A percentile compares a stretch with the other conserved stretches of the same genome.
phyloP scores from a whole-genome alignment of 305 asterid species.

The Fraxinus xanthoxyloides region DNA sequence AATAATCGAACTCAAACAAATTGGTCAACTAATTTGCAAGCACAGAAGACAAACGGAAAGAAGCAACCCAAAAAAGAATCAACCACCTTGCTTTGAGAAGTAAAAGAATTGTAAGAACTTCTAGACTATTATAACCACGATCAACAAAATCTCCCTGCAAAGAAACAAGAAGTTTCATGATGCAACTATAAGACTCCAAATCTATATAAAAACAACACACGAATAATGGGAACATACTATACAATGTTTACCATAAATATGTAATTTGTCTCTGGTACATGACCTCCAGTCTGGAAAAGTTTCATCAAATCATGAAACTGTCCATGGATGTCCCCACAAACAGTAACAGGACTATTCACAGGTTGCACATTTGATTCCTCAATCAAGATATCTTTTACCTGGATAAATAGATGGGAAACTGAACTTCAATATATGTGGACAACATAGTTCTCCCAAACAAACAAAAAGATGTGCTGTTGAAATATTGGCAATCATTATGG shows the following conservation, averaged over 20 bases:
- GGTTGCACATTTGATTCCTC: slow-evolving; percentile 99
- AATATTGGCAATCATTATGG: background rate
- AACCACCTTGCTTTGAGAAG: slow-evolving; percentile 94
- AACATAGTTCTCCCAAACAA: background rate
- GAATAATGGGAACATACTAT: background rate
- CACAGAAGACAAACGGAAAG: background rate
- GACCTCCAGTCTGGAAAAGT: slow-evolving; percentile 98
- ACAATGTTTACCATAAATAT: slow-evolving; percentile 74
- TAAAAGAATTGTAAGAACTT: slow-evolving; percentile 91
- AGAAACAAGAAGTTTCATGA: slow-evolving; percentile 13
- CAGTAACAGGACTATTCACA: slow-evolving; percentile 96
- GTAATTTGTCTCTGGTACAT: slow-evolving; percentile 96
- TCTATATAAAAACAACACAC: slow-evolving; percentile 1
- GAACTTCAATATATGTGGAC: slow-evolving; percentile 10
- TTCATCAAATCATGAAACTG: slow-evolving; percentile 97
- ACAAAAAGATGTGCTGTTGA: background rate
- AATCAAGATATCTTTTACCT: slow-evolving; percentile 94
- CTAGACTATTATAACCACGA: slow-evolving; percentile 96
- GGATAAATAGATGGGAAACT: slow-evolving; percentile 19
- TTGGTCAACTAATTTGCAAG: background rate
- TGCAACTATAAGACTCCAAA: background rate
- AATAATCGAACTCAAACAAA: background rate
- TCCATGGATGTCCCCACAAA: slow-evolving; percentile 98
- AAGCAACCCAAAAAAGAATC: background rate
- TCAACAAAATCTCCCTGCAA: slow-evolving; percentile 98